Evolutionary conservation across 768 basidiomycete species (phyloP).

Genomic region (Naganishia friedmannii): DNA sequence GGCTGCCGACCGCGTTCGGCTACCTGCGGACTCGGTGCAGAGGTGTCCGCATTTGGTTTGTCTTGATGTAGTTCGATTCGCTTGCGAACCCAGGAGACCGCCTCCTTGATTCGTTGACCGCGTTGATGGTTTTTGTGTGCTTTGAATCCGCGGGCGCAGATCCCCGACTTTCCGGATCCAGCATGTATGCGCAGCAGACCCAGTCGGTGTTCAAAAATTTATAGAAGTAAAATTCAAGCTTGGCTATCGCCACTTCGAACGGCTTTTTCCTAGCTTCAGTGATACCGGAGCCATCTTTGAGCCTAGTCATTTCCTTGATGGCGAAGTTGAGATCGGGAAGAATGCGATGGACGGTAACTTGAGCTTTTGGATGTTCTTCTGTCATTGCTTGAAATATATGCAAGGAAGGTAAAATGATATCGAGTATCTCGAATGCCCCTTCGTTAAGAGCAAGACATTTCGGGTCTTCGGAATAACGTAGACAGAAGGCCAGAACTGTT

Average conservation of each 20-base stretch:
- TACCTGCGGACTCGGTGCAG: background rate
- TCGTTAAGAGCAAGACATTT: slow-evolving; percentile 1
- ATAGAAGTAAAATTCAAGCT: background rate
- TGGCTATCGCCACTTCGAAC: background rate
- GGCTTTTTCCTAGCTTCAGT: background rate
- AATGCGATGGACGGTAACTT: slow-evolving; percentile 3
- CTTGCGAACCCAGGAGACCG: background rate
- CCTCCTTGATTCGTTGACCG: background rate
- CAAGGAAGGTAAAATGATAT: background rate
- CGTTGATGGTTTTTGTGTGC: background rate
- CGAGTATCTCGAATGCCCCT: background rate
- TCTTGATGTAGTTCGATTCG: background rate
- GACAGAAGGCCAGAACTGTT: background rate
- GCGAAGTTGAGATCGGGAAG: slow-evolving; percentile 2
- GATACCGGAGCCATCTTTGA: background rate
- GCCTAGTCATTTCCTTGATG: background rate
- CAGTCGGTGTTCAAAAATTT: background rate
- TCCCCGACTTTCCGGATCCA: background rate
- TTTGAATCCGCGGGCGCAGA: background rate
- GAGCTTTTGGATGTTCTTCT: background rate
- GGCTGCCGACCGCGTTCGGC: background rate
- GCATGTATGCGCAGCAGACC: slow-evolving; percentile 2
- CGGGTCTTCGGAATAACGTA: background rate
- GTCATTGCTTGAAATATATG: background rate
- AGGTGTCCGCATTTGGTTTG: background rate